Evolutionary conservation across 2,329 filamentous ascomycete species (phyloP).

Genomic region (Fusarium neocosmosporiellum): DNA sequence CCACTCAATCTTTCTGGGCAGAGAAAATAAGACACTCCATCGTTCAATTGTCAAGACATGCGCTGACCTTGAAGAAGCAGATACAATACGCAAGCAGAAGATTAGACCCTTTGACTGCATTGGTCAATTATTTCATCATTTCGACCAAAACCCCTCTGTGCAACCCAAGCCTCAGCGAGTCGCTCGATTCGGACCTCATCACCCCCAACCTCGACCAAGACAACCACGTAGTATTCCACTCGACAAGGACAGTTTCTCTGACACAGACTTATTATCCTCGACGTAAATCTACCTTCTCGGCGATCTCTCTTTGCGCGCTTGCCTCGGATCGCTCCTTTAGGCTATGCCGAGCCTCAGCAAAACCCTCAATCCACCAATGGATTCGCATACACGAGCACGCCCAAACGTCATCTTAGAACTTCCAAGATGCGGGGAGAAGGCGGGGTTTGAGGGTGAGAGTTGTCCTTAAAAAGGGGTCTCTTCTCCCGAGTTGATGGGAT

Average conservation of each 20-base stretch:
- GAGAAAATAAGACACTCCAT: background rate
- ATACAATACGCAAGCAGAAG: background rate
- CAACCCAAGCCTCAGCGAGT: background rate
- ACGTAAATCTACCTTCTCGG: background rate
- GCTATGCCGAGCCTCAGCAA: slow-evolving; percentile 30
- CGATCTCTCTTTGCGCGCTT: slow-evolving; percentile 20
- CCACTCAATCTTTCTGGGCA: background rate
- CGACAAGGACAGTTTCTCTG: slow-evolving; percentile 33
- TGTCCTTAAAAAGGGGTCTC: slow-evolving; percentile 23
- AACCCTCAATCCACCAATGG: slow-evolving; percentile 30
- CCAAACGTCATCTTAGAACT: slow-evolving; percentile 35
- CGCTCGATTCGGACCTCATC: slow-evolving; percentile 7
- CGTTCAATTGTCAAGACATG: background rate
- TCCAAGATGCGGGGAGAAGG: slow-evolving; percentile 30
- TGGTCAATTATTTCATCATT: background rate
- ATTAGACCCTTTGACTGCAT: background rate
- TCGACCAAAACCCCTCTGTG: background rate
- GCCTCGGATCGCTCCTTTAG: slow-evolving; percentile 37
- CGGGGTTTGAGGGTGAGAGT: slow-evolving; percentile 17
- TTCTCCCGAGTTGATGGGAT: slow-evolving; percentile 19
- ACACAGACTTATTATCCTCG: slow-evolving; percentile 34
- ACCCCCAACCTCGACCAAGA: slow-evolving; percentile 30
- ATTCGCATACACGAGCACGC: slow-evolving; percentile 29
- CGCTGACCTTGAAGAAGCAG: background rate
- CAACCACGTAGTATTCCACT: slow-evolving; percentile 36